Evolutionary conservation across 225 moss, liverwort and hornwort genomes (phyloP).

Genomic region (Bryum argenteum): DNA sequence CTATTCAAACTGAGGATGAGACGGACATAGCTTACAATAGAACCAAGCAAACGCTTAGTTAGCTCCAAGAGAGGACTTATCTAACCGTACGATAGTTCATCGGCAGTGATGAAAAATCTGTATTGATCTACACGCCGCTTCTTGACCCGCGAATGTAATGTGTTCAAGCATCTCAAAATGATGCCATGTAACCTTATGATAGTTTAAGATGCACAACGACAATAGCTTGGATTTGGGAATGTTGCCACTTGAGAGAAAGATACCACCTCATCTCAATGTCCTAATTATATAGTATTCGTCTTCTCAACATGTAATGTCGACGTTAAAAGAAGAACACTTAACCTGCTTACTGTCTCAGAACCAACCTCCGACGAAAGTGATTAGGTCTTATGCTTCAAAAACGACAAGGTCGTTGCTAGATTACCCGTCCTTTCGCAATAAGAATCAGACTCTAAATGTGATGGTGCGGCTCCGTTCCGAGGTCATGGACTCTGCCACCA

Average conservation of each 20-base stretch:
- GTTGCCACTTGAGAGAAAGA: slow-evolving; percentile 7
- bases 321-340: slow-evolving; percentile 6
- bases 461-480: slow-evolving; percentile 7
- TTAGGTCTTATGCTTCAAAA: not conserved
- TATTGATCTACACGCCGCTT: not conserved
- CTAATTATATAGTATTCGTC: slow-evolving; percentile 1
- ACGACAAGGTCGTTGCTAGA: not conserved
- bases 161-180: not conserved
- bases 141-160: slow-evolving; percentile 3
- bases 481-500: slow-evolving; percentile 28
- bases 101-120: not conserved
- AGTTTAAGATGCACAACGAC: slow-evolving; percentile 12
- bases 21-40: slow-evolving; percentile 4
- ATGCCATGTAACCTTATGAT: not conserved
- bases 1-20: not conserved
- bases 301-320: slow-evolving; percentile 26
- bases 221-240: not conserved
- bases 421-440: not conserved
- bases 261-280: not conserved
- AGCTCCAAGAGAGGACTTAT: not conserved
- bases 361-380: slow-evolving; percentile 2
- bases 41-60: not conserved
- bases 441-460: slow-evolving; percentile 1
- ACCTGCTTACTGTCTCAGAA: slow-evolving; percentile 8
- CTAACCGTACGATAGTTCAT: not conserved